Evolutionary conservation across 176 grass and related monocot species (phyloP).

Genomic region (Triticum dicoccoides): DNA sequence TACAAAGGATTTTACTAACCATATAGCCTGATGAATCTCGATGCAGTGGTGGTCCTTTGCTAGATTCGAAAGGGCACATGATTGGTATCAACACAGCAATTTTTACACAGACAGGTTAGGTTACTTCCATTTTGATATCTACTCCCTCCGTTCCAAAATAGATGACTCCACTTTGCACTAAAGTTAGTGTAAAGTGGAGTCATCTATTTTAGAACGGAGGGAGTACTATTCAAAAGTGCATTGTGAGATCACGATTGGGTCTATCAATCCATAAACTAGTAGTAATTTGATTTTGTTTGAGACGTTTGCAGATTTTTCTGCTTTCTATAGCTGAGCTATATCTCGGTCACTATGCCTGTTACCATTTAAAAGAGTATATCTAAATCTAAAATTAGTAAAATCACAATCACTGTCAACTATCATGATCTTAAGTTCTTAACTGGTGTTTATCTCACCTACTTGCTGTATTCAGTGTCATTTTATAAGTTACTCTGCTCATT

Average conservation of each 20-base stretch:
- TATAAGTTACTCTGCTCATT: background rate
- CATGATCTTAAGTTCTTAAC: background rate
- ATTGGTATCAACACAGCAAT: conserved; percentile 98
- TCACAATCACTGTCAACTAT: background rate
- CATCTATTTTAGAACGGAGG: no score
- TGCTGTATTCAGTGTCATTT: conserved; percentile 1
- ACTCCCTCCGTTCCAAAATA: no score
- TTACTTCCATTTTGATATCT: background rate
- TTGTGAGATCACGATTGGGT: background rate
- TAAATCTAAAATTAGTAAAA: conserved; percentile 11
- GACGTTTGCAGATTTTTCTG: background rate
- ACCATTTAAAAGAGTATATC: background rate
- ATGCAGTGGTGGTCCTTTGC: conserved; percentile 92
- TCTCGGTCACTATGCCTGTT: background rate
- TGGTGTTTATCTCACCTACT: background rate
- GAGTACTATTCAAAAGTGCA: background rate
- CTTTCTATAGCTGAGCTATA: background rate
- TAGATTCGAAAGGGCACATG: conserved; percentile 91
- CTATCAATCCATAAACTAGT: background rate
- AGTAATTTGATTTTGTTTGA: background rate
- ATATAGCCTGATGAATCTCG: conserved; percentile 23
- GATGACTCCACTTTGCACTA: no score
- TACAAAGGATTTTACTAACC: conserved; percentile 16
- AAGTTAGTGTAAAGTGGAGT: no score
- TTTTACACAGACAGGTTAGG: conserved; percentile 90